phyloP scores from a whole-genome alignment of 163 green algal species.

The Chloromonas sp. region DNA sequence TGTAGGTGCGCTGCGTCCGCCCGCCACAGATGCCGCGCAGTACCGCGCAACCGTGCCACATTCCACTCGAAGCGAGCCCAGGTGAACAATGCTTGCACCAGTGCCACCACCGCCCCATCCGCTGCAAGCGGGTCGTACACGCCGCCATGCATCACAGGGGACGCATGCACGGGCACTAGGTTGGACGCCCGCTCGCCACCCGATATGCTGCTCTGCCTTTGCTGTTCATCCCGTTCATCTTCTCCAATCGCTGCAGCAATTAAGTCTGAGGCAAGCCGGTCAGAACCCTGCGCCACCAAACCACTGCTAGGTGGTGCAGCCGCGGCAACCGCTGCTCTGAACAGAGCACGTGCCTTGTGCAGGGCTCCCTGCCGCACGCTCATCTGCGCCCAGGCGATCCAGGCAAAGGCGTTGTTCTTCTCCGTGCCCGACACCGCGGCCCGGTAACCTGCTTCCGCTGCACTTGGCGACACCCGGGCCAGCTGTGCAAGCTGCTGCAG shows the following conservation, averaged over 20 bases:
- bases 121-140: too few species aligned
- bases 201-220: background rate
- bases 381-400: conserved; percentile 28
- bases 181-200: background rate
- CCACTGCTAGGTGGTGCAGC: conserved; percentile 10
- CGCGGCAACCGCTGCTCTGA: conserved; percentile 24
- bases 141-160: background rate
- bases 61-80: conserved; percentile 45
- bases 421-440: conserved; percentile 22
- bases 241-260: background rate
- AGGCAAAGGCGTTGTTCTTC: conserved; percentile 19
- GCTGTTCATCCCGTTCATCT: background rate
- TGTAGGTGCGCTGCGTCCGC: conserved; percentile 33
- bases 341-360: conserved; percentile 26
- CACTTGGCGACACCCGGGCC: background rate
- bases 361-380: background rate
- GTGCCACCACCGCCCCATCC: background rate
- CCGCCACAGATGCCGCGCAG: conserved; percentile 43
- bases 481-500: too few species aligned
- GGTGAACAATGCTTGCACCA: conserved; percentile 36
- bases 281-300: background rate
- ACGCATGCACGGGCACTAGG: background rate
- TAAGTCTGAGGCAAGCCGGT: too few species aligned
- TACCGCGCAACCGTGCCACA: conserved; percentile 23
- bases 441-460: background rate